Base-by-base conservation (phyloP, 306 rosid genomes). In the Trifolium subterraneum region DNA sequence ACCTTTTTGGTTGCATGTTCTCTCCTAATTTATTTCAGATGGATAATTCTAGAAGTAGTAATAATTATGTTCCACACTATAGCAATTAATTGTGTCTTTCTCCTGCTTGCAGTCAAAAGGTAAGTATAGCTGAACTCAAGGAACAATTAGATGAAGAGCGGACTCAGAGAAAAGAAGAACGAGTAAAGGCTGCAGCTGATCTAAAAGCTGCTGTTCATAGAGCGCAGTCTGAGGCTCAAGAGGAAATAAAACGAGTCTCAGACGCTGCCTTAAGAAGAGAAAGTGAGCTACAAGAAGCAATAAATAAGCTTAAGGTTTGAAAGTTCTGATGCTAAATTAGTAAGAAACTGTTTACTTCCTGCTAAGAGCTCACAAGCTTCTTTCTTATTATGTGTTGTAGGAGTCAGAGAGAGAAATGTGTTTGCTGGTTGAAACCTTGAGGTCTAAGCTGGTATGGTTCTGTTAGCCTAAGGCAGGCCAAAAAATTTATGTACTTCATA, bases 171-270 rank as follows among this genome's bases (percentile, higher is more conserved):
- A 87, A 84, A 84, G 92, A 87, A 80, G 98, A 93, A 72, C 89
- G 97, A 65, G 96, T 89, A 83, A 91, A 88, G 84, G 97, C 98
- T 75, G 83, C 84, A 4, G 52, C 83, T 85, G 98, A 93, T 84
- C 77, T 93, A 72, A 93, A 91, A 78, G 79, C 96, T 74, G 92
- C 97, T 33, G 90, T 91, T 50, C 91, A 78, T 72, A 93, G 86
- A 88, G 89, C 83, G 73, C 96, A 91, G 59, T 82, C 68, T 62
- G 98, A 91, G 87, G 98, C 96, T 71, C 83, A 91, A 71, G 94
- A 89, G 71, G 98, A 91, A 80, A 61, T 87, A 61, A 87, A 87
- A 72, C 88, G 93, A 73, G 38, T 81, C 44, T 84, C 91, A 41
- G 94, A 89, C 80, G 86, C 87, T 60, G 67, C 90, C 75, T 55